Evolutionary conservation across 805 yeast species (phyloP), one percentile per base, ranked within the genome.

Genomic region (Vanderwaltozyma verrucispora): DNA sequence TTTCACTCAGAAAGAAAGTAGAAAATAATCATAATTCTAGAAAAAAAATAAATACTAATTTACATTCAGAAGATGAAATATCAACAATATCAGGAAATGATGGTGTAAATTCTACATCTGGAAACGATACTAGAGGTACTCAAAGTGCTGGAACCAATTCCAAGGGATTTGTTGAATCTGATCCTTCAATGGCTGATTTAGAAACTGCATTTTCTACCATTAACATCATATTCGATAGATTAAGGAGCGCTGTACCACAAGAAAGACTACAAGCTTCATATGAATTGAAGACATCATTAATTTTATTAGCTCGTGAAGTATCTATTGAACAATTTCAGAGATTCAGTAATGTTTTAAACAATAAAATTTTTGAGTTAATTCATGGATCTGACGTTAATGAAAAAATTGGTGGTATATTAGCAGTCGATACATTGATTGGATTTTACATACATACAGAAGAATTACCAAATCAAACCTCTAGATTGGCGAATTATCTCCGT

Each of bases 391-490:
- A 82, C 46, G 62, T 77, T 6, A 59, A 69, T 21, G 87, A 82
- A 45, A 78, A 84, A 44, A 68, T 88, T 27, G 97, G 96, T 15
- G 97, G 96, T 30, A 80, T 89, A 24, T 73, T 86, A 17, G 96
- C 96, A 11, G 81, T 89, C 39, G 92, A 85, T 58, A 77, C 92
- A 2, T 69, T 89, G 42, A 83, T 89, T 37, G 92, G 83, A 40
- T 77, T 84, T 50, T 88, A 86, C 45, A 77, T 84, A 9, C 86
- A 85, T 15, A 75, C 75, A 16, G 89, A 82, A 48, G 96, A 87
- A 49, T 73, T 80, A 44, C 85, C 94, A 17, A 84, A 85, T 39
- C 88, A 84, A 59, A 83, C 94, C 2, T 85, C 95, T 6, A 68
- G 97, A 41, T 76, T 84, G 54, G 89, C 95, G n/a, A 89, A 85